Percentiles rank a stretch among this genome's conserved stretches.
Conservation (phyloP, 306 rosid species). For the Hylodesmum podocarpum region DNA sequence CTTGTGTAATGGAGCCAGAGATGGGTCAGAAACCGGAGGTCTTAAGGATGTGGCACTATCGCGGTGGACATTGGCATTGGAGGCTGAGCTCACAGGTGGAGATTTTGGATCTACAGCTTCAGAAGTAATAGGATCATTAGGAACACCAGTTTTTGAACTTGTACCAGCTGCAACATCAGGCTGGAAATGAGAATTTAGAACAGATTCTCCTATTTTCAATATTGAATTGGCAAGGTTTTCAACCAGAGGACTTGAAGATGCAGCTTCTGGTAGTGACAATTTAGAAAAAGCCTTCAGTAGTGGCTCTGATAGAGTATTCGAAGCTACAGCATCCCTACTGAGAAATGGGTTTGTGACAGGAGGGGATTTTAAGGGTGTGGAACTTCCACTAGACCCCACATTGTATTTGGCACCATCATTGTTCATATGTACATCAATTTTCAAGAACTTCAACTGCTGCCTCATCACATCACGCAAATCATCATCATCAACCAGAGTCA, state of each 20-base stretch:
- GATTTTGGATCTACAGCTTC: constrained; percentile 26
- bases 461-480: constrained; percentile 76
- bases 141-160: constrained; percentile 24
- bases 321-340: not conserved
- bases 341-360: constrained; percentile 13
- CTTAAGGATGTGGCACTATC: constrained; percentile 51
- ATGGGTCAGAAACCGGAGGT: constrained; percentile 29
- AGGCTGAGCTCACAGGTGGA: constrained; percentile 24
- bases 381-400: constrained; percentile 56
- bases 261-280: constrained; percentile 39
- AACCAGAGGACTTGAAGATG: constrained; percentile 48
- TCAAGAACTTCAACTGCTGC: constrained; percentile 71
- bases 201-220: constrained; percentile 36
- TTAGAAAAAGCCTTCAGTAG: constrained; percentile 39
- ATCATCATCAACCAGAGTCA: constrained; percentile 72
- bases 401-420: constrained; percentile 34
- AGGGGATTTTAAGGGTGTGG: constrained; percentile 51
- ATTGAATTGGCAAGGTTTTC: constrained; percentile 47
- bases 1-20: constrained; percentile 32
- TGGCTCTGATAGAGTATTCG: constrained; percentile 50
- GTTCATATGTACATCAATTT: constrained; percentile 55
- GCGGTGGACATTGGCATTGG: constrained; percentile 29
- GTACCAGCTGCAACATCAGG: constrained; percentile 38
- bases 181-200: constrained; percentile 32
- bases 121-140: constrained; percentile 17